Evolutionary conservation across 805 yeast genomes (phyloP), one percentile per base, ranked within the genome.

Genomic region (Tetrapisispora nanseiensis): DNA sequence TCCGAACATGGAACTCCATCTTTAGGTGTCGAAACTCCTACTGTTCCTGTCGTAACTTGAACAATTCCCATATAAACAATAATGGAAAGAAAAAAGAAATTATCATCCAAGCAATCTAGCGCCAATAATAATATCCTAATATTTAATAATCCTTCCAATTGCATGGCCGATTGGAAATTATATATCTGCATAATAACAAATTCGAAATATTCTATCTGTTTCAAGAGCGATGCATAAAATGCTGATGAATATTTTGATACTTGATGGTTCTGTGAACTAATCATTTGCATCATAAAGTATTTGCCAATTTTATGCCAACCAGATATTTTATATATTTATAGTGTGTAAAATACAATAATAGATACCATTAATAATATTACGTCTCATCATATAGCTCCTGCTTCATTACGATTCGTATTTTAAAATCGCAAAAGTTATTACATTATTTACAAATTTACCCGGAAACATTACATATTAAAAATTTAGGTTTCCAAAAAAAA

Each of bases 1-100:
- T 4, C 19, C 13, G 37, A 13, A 15, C 34, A 29, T 9, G 32
- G 15, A n/a, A 19, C 32, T 29, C 7, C 6, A n/a, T 29, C 32
- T n/a, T 29, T 29, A 22, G 20, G 15, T 23, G 16, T 23, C 11
- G 23, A 33, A 33, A 30, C 23, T 24, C 38, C 29, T 12, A 23
- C 29, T 18, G 38, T 35, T 24, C 38, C 38, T 11, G 28, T 23
- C 10, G 38, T 35, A 10, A 30, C 38, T 13, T 35, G 18, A 35
- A 18, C 6, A 22, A 15, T 19, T 19, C 4, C 8, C 11, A 7
- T 10, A 16, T 4, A 23, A 15, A 13, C 11, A 34, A 10, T 16
- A 15, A 8, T 5, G 9, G 10, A 34, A 23, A 20, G 6, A 4
- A 33, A 20, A 13, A 33, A n/a, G 3, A 20, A 32, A 19, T 19